Evolutionary conservation across 257 asterid genomes (phyloP).

Genomic region (Marsdenia floribunda): DNA sequence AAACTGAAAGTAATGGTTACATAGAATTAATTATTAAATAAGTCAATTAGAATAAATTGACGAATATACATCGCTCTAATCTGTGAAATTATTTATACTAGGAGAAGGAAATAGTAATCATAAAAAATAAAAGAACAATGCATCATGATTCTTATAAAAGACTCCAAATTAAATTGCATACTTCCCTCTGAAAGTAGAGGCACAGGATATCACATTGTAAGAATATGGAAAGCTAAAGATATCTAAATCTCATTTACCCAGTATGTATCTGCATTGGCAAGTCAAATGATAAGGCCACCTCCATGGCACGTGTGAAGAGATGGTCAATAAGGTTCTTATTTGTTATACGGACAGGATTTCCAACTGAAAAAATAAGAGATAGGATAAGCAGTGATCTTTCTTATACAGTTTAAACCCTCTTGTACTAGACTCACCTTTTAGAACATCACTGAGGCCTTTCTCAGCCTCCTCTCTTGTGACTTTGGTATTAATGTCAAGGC

Average conservation of each 20-base stretch:
- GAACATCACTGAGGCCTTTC: constrained; percentile 55
- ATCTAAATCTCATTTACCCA: constrained; percentile 46
- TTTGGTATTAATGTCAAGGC: constrained; percentile 71
- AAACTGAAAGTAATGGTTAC: constrained; percentile 42
- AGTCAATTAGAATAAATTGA: background rate
- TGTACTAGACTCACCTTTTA: constrained; percentile 44
- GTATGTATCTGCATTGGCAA: constrained; percentile 95
- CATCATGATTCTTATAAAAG: constrained; percentile 2
- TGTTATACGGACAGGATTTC: constrained; percentile 62
- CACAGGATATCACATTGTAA: background rate
- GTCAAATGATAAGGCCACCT: constrained; percentile 67
- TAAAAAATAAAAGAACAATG: background rate
- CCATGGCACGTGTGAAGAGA: constrained; percentile 64
- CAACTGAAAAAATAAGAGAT: constrained; percentile 46
- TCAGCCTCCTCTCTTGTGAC: constrained; percentile 62
- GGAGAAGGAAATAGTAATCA: background rate
- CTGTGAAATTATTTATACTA: background rate
- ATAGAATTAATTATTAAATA: background rate
- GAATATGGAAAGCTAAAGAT: background rate
- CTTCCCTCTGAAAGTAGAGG: constrained; percentile 11
- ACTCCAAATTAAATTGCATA: constrained; percentile 6
- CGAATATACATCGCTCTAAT: background rate
- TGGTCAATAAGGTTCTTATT: constrained; percentile 73
- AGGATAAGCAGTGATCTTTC: constrained; percentile 18
- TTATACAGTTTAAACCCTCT: constrained; percentile 6